Evolutionary conservation across 1,139 yeast genomes (phyloP), one percentile per base, ranked within the genome.

Genomic region (Blastobotrys malaysiensis): DNA sequence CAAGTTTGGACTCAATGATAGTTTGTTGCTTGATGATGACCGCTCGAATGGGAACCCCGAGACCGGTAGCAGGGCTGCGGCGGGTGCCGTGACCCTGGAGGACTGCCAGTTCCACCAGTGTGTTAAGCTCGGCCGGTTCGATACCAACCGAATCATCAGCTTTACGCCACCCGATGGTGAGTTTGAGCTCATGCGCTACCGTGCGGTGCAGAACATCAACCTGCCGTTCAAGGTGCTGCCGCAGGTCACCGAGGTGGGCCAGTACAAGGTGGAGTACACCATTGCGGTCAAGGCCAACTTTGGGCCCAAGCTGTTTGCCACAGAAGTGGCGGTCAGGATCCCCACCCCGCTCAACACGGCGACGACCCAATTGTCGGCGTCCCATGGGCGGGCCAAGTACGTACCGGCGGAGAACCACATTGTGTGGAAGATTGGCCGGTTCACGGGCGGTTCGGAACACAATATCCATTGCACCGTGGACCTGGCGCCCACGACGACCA

Each of bases 91-190:
- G 19, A 69, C 76, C 1, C 70, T 89, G 13, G 88, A 85, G 61
- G 96, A 89, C 67, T 84, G 89, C 63, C 89, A 87, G 61, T 88
- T 91, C 70, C 98, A 93, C 69, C 95, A 88, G 63, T 86, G 96
- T 69, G 96, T 88, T 39, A 79, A 86, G 54, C 73, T 88, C 51
- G 80, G 83, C 46, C 78, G 80, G 64, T 88, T 86, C 67, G 90
- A 86, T 61, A 68, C 78, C 6, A 85, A 84, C 46, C 76, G 87
- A 51, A 76, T 82, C 51, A 86, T 89, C 56, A 81, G 82, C 51
- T 89, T 89, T 63, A 77, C 85, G 11, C 96, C 96, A 5, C 96
- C 98, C 0, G 98, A 91, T 71, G 98, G 98, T 0, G 86, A 84
- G 55, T 89, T 89, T 68, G 96, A 90, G 67, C 78, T 93, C 55